A percentile compares a stretch with the other conserved stretches of the same genome.
Conservation (phyloP, 1,284 basidiomycete species). For the Tilletia caries region DNA sequence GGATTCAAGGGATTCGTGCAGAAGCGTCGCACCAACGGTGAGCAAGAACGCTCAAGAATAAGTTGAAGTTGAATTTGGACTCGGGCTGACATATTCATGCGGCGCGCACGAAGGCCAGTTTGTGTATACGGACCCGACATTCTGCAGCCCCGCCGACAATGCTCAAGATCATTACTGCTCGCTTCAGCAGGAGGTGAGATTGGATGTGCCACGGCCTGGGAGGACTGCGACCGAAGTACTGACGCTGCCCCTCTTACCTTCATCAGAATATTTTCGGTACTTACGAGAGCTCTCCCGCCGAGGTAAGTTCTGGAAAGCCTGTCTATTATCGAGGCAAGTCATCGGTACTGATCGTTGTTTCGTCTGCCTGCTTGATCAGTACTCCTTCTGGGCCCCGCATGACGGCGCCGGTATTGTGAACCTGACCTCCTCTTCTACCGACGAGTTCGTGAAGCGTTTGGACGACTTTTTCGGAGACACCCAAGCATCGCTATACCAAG, state of each 20-base stretch:
- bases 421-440: constrained; percentile 24
- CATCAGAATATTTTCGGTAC: constrained; percentile 35
- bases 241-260: no score
- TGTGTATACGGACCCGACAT: constrained; percentile 29
- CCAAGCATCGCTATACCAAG: constrained; percentile 27
- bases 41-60: constrained; percentile 20
- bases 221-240: no score
- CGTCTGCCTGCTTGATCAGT: constrained; percentile 15
- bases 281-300: constrained; percentile 40
- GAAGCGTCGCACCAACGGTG: constrained; percentile 28
- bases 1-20: constrained; percentile 40
- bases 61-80: no score
- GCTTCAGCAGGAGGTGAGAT: constrained; percentile 38
- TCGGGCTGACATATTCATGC: no score
- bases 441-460: constrained; percentile 33
- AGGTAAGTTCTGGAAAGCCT: constrained; percentile 18
- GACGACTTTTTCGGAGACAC: constrained; percentile 38
- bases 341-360: no score
- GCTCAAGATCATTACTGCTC: constrained; percentile 29
- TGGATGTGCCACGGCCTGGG: no score
- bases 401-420: constrained; percentile 37
- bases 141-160: constrained; percentile 37
- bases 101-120: constrained; percentile 19
- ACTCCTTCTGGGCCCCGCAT: constrained; percentile 41
- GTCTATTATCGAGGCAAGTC: no score